Base-by-base conservation (phyloP, 1,284 basidiomycete genomes). In the Boletellus sp. region DNA sequence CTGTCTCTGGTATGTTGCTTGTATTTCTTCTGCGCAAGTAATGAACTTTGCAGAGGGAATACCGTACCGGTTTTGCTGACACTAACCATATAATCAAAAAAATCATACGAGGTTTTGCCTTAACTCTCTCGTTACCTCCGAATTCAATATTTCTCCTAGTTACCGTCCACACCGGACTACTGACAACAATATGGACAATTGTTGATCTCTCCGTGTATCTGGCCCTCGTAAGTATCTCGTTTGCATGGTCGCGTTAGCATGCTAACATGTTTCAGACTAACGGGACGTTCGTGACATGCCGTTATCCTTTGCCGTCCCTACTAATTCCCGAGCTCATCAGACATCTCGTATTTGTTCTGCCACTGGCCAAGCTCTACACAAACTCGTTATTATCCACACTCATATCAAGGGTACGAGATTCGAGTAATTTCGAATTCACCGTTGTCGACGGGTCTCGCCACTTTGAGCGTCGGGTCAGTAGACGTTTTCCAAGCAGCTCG, bases 111-210 rank as follows among this genome's bases (percentile, higher is more conserved):
- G 24, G 68, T 70, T 43, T 38, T 12, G n/a, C 50, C 21, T 28
- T 18, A 10, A 21, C n/a, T 30, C 21, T 0, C 19, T 13, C 21
- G 28, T 30, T 21, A n/a, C 6, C 33, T 39, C 15, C 10, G 7
- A 22, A 8, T 43, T 33, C 21, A 39, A 56, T n/a, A 4, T 8
- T 36, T 40, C 35, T 21, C 10, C 32, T 38, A 72, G 72, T 72
- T 10, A 72, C 70, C 3, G 54, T 73, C 24, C 69, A 71, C 30
- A 71, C 71, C 5, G 72, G 71, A n/a, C 40, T 67, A 18, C 47
- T 72, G 28, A 73, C 71, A 15, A 56, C 70, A 32, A 44, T 72
- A 21, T 72, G 68, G 62, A 67, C 71, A 5, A 61, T 68, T 4
- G 16, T 64, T 16, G 66, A 68, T 42, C 54, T 72, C 32, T 56